Base-by-base conservation (phyloP, 2,329 filamentous ascomycete genomes). In the Cladophialophora bantiana region DNA sequence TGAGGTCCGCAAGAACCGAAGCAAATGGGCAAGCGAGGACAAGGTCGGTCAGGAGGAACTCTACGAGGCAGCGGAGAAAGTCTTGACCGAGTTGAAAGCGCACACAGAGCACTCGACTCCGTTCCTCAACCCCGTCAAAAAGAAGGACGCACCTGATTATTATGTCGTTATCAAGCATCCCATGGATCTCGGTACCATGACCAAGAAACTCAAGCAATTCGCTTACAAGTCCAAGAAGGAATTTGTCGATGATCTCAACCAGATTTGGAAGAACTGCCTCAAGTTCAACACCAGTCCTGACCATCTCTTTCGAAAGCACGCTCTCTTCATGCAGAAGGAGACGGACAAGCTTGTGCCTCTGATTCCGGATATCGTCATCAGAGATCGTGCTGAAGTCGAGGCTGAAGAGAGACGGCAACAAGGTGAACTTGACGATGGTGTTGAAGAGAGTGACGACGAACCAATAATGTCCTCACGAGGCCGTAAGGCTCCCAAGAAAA, bases 11-110 rank as follows among this genome's bases (percentile, higher is more conserved):
- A 99, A 98, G 79, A 98, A 98, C 74, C 86, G 95, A 74, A 98
- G 94, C 79, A 99, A 99, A 81, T 99, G 95, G 95, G 94, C 95
- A 3, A 98, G 91, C 77, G 95, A 98, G 78, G 95, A 99, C 73
- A 95, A 96, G 73, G 90, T 99, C 68, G 94, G 95, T 67, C 95
- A 99, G 79, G 95, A 99, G 79, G 95, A 99, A 79, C 85, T 99
- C 5, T 99, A 99, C 77, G 95, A 99, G 81, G 93, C 95, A 10
- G 85, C 95, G 13, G 95, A 99, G 78, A 98, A 98, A 81, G 95
- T 99, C 60, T 84, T 99, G 75, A 96, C 94, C 75, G 94, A 98
- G 78, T 88, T 99, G 64, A 98, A 98, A 79, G 95, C 95, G 40
- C 94, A 96, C 82, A 97, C 93, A 1, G 95, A 99, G 78, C 96